Base-by-base conservation (phyloP, 768 basidiomycete genomes). In the Coprinopsis strossmayeri region DNA sequence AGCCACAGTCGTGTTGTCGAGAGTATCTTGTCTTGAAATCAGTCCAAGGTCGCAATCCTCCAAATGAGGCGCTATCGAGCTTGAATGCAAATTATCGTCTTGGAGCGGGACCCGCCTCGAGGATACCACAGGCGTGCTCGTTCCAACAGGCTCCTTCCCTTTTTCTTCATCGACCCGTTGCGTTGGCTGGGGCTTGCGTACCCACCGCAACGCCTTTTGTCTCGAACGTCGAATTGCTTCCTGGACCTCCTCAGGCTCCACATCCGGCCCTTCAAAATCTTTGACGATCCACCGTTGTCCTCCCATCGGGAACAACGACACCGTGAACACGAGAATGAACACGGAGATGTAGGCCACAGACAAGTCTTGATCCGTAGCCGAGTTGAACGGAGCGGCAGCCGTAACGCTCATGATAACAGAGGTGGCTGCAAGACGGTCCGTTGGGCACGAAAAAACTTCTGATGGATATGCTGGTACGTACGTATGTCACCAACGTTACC, bases 401-500 rank as follows among this genome's bases (percentile, higher is more conserved):
- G 79, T 81, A 24, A 89, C 69, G 43, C 79, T 79, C 68, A 83
- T 67, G 11, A 82, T 64, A 2, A 89, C 78, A 1, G 83, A 71
- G 0, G 76, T 85, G 2, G 87, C 84, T 87, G 53, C 15, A 25
- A 13, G n/a, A 23, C 40, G 15, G 30, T 17, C 9, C 4, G 17
- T 41, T 20, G 34, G 12, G 30, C 15, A n/a, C 25, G 12, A 17
- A 49, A 13, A 38, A 15, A 43, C 12, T 30, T n/a, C n/a, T n/a
- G n/a, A n/a, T n/a, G n/a, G 11, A 13, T 21, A 17, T 3, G 40
- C 5, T 24, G n/a, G 39, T 34, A 65, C 80, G 59, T 56, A 87
- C 84, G 82, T 26, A 88, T 76, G 57, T 86, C 87, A 7, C 81
- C 84, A 37, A 74, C 74, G 55, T 87, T 88, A 7, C 70, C 74